A percentile compares a stretch with the other conserved stretches of the same genome.
phyloP scores from a whole-genome alignment of 139 green algal species.

The Limnomonas spitsbergensis region DNA sequence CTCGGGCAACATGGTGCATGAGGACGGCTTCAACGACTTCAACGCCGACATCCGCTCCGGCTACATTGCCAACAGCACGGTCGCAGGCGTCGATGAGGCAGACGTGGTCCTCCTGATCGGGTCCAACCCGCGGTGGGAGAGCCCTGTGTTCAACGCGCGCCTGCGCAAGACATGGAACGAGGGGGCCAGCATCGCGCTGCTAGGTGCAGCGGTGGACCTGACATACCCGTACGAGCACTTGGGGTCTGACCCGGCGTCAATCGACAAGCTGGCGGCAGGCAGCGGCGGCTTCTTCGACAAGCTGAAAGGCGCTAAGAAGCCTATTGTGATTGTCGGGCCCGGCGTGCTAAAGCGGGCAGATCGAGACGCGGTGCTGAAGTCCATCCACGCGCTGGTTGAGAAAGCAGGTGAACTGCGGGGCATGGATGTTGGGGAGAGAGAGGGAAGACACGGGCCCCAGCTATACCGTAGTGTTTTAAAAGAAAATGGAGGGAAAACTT shows the following conservation, averaged over 20 bases:
- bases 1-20: conserved; percentile 63
- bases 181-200: conserved; percentile 58
- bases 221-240: conserved; percentile 89
- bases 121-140: conserved; percentile 89
- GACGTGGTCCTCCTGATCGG: conserved; percentile 91
- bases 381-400: conserved; percentile 61
- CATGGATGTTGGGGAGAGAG: too few relatives aligned
- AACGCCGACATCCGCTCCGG: conserved; percentile 79
- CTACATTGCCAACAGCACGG: conserved; percentile 89
- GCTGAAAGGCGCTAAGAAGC: conserved; percentile 74
- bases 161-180: conserved; percentile 71
- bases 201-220: conserved; percentile 84
- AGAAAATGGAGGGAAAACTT: too few relatives aligned
- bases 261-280: conserved; percentile 63
- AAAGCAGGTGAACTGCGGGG: conserved; percentile 63
- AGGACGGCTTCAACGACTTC: conserved; percentile 48
- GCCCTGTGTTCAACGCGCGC: conserved; percentile 91
- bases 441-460: too few relatives aligned
- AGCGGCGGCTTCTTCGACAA: conserved; percentile 49
- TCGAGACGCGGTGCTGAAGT: conserved; percentile 69
- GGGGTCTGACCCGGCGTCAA: conserved; percentile 61
- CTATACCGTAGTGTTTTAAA: too few relatives aligned
- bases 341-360: conserved; percentile 79
- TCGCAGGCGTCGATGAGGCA: conserved; percentile 85
- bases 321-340: conserved; percentile 86